phyloP scores from a whole-genome alignment of 257 asterid species.

The Lycium ferocissimum region DNA sequence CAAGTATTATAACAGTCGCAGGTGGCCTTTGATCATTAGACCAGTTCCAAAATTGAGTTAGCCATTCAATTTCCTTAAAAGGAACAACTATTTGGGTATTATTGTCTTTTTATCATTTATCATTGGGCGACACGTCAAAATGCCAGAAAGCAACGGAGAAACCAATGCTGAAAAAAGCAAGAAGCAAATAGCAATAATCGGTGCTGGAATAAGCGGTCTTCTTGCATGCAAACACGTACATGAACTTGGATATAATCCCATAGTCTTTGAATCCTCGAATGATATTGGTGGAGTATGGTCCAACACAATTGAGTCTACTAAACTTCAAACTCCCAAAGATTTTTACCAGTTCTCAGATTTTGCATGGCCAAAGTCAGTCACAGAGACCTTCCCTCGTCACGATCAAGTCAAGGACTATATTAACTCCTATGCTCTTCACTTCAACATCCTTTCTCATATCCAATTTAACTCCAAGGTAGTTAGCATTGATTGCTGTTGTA shows the following conservation, averaged over 20 bases:
- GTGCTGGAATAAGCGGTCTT: slow-evolving; percentile 75
- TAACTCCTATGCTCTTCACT: slow-evolving; percentile 55
- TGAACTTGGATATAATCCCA: slow-evolving; percentile 54
- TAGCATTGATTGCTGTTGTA: slow-evolving; percentile 39
- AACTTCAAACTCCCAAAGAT: slow-evolving; percentile 63
- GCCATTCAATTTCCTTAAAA: neutral
- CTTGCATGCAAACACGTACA: slow-evolving; percentile 65
- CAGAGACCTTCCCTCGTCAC: slow-evolving; percentile 51
- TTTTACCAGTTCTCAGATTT: slow-evolving; percentile 68
- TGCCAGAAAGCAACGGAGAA: neutral
- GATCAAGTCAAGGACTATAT: slow-evolving; percentile 58
- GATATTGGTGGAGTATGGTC: slow-evolving; percentile 69
- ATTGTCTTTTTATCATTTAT: neutral
- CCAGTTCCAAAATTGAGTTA: neutral
- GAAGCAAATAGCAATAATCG: slow-evolving; percentile 54
- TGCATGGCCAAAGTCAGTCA: slow-evolving; percentile 55
- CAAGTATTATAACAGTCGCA: too few species aligned
- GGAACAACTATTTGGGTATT: neutral
- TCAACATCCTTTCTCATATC: slow-evolving; percentile 40
- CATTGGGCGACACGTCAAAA: neutral
- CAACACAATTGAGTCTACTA: slow-evolving; percentile 55
- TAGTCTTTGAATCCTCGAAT: slow-evolving; percentile 51
- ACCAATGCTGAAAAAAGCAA: neutral
- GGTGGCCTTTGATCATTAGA: neutral
- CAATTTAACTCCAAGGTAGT: slow-evolving; percentile 48